Conservation (phyloP, 2,329 filamentous ascomycete genomes). For the Apiospora pterosperma region DNA sequence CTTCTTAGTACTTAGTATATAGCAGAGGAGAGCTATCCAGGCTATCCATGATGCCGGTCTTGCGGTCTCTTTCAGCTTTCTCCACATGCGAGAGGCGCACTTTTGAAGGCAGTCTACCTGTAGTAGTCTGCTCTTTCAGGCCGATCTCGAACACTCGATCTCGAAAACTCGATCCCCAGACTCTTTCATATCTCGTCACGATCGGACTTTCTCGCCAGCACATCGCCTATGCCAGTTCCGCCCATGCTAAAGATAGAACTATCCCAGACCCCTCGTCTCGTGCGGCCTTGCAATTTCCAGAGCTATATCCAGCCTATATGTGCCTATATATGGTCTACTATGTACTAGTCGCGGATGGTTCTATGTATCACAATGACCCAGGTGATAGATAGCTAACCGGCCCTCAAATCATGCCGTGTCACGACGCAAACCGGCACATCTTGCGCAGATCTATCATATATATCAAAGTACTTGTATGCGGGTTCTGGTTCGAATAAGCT, state of each 20-base stretch:
- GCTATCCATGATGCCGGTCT: neutral
- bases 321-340: neutral
- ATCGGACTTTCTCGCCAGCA: neutral
- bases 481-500: neutral
- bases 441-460: neutral
- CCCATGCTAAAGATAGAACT: neutral
- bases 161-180: neutral
- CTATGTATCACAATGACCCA: neutral
- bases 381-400: neutral
- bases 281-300: neutral
- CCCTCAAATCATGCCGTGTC: neutral
- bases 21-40: no score
- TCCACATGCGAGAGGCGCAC: neutral
- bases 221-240: neutral
- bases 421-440: neutral
- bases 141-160: no score
- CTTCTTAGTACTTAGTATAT: neutral
- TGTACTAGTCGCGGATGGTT: neutral
- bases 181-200: neutral
- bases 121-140: neutral
- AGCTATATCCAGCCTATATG: neutral
- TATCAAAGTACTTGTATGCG: neutral
- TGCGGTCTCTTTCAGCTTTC: neutral
- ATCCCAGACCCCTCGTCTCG: no score
- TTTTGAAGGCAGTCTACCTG: neutral